A percentile compares a stretch with the other conserved stretches of the same genome.
These are phyloP conservation scores for Pseudophaeomoniella oleicola DNA, from an alignment of 2,329 filamentous ascomycete genomes.

Conservation along the genomic window DNA sequence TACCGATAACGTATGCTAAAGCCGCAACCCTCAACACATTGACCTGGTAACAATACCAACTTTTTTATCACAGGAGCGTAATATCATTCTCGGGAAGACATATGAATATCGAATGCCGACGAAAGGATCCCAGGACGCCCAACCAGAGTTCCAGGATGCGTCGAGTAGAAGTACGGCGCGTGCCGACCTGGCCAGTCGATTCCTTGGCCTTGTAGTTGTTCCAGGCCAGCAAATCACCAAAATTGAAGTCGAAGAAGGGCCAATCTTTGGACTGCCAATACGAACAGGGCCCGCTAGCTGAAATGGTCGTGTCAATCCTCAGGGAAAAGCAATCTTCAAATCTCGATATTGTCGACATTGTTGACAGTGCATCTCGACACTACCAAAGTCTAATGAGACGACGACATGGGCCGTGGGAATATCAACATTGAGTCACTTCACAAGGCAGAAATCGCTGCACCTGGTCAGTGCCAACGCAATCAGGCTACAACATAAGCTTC, in stretches of 20 bases:
- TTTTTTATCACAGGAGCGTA: constrained; percentile 50
- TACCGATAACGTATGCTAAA: constrained; percentile 72
- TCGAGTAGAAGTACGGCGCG: constrained; percentile 30
- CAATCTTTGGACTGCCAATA: constrained; percentile 6
- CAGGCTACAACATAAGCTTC: too few relatives aligned
- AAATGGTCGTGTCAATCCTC: too few relatives aligned
- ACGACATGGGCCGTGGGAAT: too few relatives aligned
- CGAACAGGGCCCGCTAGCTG: constrained; percentile 5
- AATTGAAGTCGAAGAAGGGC: constrained; percentile 67
- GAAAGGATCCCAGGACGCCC: constrained; percentile 28
- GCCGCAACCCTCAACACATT: too few relatives aligned
- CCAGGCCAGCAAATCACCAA: constrained; percentile 74
- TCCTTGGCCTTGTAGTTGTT: constrained; percentile 77
- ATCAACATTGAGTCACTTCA: too few relatives aligned
- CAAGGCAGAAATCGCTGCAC: too few relatives aligned
- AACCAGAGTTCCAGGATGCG: constrained; percentile 19
- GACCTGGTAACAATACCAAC: constrained; percentile 7
- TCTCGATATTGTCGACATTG: too few relatives aligned
- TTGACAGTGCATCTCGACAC: too few relatives aligned
- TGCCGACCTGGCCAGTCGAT: constrained; percentile 67
- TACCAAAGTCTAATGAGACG: too few relatives aligned
- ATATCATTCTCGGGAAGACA: constrained; percentile 72
- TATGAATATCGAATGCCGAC: constrained; percentile 79
- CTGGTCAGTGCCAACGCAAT: too few relatives aligned
- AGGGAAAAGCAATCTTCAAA: too few relatives aligned